phyloP scores from a whole-genome alignment of 371 early-diverging fungal species.

The Mortierella sp. region DNA sequence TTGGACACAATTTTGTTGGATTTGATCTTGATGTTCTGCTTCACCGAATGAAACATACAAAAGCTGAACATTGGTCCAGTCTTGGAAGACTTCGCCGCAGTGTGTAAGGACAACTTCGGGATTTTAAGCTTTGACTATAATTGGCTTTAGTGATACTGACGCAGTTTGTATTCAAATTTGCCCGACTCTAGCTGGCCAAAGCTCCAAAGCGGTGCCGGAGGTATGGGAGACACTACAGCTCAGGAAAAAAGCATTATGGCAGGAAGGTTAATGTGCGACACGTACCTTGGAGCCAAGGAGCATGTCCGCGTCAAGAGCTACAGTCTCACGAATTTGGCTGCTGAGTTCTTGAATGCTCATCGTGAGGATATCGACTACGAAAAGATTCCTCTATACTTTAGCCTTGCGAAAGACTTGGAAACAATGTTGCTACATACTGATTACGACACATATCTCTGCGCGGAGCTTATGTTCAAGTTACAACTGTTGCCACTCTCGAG shows the following conservation, averaged over 20 bases:
- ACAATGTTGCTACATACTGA: constrained; percentile 85
- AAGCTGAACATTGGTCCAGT: constrained; percentile 82
- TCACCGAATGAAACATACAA: constrained; percentile 90
- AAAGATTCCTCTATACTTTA: constrained; percentile 78
- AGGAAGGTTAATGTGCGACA: constrained; percentile 97
- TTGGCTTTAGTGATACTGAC: background rate
- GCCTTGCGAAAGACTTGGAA: constrained; percentile 68
- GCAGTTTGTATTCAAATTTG: background rate
- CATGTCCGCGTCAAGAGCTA: constrained; percentile 90
- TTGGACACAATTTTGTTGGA: constrained; percentile 97
- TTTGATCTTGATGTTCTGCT: constrained; percentile 94
- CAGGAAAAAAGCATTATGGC: constrained; percentile 81
- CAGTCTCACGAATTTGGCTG: constrained; percentile 83
- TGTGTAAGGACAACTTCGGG: constrained; percentile 63
- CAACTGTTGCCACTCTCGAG: constrained; percentile 94
- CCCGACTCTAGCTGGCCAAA: constrained; percentile 75
- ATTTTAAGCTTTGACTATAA: background rate
- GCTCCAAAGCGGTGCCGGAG: constrained; percentile 85
- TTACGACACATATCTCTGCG: constrained; percentile 87
- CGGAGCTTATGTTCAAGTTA: constrained; percentile 87
- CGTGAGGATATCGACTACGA: constrained; percentile 93
- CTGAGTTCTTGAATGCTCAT: constrained; percentile 79
- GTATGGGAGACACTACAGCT: constrained; percentile 83
- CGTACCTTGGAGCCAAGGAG: constrained; percentile 93
- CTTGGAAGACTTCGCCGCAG: constrained; percentile 88